Evolutionary conservation across 1,284 basidiomycete species (phyloP), one percentile per base, ranked within the genome.

Genomic region (Malassezia cuniculi): DNA sequence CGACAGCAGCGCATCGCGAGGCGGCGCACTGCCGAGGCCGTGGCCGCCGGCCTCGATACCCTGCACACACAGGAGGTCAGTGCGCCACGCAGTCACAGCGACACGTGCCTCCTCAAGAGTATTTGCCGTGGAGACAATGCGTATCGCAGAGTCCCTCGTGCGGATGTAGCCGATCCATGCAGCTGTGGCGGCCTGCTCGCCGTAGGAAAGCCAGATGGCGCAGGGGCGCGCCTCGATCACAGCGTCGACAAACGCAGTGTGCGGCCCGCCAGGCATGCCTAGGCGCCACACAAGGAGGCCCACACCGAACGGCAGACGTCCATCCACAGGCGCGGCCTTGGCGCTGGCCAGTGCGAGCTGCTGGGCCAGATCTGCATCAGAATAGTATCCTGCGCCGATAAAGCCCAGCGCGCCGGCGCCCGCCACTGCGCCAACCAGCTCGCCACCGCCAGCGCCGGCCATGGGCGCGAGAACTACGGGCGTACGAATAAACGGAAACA

Each of bases 181-280:
- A 0, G 20, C 39, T 12, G 57, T 37, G 16, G 57, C 59, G 6
- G 39, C 34, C 18, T 38, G 41, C 14, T 54, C 42, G 2, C 62
- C 62, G 37, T 62, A 66, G 16, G 50, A 51, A 28, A 66, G 47
- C 60, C 61, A 60, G 27, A 66, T 38, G 4, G 62, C 59, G 2
- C 39, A 21, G 1, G 58, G 59, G 9, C 50, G 43, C 3, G 44
- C 47, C 9, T 34, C 36, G 8, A 61, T 36, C 12, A 55, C 54
- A 8, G 36, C 42, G 11, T 60, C 36, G 26, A 64, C 39, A 7
- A 60, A 48, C 3, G 45, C 50, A n/a, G 22, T 21, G n/a, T 45
- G 43, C 27, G 43, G 52, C 27, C 47, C 37, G 15, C 43, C 50
- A 25, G 6, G 14, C 11, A 17, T n/a, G 15, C 35, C 36, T 17